Conservation (phyloP, 306 rosid species). For the Herpetospermum pedunculosum region DNA sequence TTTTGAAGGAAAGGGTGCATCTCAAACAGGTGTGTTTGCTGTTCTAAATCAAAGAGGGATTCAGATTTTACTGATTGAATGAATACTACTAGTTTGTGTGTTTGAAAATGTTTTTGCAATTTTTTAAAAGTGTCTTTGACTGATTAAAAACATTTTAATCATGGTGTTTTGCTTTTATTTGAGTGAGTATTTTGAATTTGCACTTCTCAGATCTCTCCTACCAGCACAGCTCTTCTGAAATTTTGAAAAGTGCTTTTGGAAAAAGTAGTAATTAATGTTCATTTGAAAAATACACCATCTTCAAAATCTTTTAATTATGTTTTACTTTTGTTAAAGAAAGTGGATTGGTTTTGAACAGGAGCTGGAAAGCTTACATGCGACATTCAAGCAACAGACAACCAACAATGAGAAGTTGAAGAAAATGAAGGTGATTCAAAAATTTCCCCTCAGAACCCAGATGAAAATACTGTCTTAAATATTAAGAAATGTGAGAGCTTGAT, state of each 20-base stretch:
- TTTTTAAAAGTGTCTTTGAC: background rate
- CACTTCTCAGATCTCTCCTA: background rate
- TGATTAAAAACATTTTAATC: background rate
- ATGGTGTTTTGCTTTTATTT: background rate
- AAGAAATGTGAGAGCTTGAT: background rate
- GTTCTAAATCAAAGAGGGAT: background rate
- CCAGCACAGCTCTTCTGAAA: background rate
- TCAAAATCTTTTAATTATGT: background rate
- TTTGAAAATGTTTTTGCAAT: background rate
- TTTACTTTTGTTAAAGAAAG: background rate
- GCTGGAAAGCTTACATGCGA: constrained; percentile 7
- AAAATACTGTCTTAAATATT: background rate
- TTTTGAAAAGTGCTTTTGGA: constrained; percentile 1
- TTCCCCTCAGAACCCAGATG: background rate
- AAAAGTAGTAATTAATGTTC: background rate
- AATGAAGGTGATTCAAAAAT: constrained; percentile 10
- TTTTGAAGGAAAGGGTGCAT: constrained; percentile 8
- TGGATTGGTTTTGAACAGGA: constrained; percentile 9
- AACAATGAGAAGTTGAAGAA: constrained; percentile 11
- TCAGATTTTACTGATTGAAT: background rate
- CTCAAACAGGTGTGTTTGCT: constrained; percentile 3
- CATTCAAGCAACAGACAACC: constrained; percentile 6
- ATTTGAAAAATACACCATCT: background rate
- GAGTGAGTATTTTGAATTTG: background rate
- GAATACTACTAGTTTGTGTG: background rate